phyloP scores from a whole-genome alignment of 169 alveolate species.

The Eimeria brunetti region DNA sequence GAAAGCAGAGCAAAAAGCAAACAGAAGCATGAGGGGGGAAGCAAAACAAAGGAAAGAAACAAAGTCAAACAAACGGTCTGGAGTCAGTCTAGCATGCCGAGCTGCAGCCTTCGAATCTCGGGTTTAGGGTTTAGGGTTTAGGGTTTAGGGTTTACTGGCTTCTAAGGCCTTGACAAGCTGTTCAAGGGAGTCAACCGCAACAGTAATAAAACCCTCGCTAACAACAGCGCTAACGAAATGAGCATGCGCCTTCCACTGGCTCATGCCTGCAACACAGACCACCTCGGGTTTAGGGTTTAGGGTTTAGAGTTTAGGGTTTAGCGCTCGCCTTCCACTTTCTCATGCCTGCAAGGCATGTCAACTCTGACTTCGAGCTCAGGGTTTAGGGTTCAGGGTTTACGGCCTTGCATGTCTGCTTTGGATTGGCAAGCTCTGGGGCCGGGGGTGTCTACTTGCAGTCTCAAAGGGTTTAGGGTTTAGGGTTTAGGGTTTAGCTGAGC shows the following conservation, averaged over 20 bases:
- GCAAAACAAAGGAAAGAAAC: background rate
- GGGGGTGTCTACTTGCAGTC: no score
- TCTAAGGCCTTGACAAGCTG: constrained; percentile 91
- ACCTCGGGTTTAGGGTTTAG: background rate
- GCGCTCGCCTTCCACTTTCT: no score
- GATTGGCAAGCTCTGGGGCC: no score
- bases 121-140: background rate
- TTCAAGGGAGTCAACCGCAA: constrained; percentile 88
- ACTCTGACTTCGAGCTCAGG: background rate
- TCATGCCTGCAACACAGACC: constrained; percentile 80
- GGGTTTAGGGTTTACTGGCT: constrained; percentile 82
- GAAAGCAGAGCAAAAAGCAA: background rate
- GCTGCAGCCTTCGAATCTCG: no score
- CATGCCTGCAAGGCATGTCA: no score
- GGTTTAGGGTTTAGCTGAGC: no score
- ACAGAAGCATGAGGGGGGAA: background rate
- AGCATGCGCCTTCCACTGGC: constrained; percentile 93
- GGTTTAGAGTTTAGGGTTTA: background rate
- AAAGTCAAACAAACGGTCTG: background rate
- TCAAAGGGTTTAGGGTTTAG: no score
- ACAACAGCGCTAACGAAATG: constrained; percentile 92
- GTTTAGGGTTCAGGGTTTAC: background rate
- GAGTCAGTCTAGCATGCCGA: background rate
- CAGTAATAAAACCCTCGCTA: constrained; percentile 93
- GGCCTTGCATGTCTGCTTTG: no score